Base-by-base conservation (phyloP, 192 early-diverging fungal species). In the Gonapodya sp. region DNA sequence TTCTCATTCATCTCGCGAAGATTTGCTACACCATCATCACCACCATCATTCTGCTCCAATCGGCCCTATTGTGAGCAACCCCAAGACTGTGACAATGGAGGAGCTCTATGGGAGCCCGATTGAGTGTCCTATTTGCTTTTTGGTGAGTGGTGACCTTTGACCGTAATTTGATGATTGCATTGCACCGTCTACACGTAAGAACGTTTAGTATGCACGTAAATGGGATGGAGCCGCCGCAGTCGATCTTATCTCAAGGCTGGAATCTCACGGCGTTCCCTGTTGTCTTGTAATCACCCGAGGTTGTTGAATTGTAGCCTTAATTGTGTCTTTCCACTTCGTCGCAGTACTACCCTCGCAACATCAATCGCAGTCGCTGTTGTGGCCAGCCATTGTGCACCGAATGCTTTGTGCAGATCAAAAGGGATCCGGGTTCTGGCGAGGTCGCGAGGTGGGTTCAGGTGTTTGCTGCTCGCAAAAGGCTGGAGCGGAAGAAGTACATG, bases 311-410 rank as follows among this genome's bases (percentile, higher is more conserved):
- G 78, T 46, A 1, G 72, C 35, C 33, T n/a, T 80, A 18, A 24
- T 35, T 78, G 74, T 24, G 8, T 2, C 75, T 34, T 18, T 14
- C 2, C 75, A 16, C 75, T 16, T 31, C 34, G 18, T 33, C 30
- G 73, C 82, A 94, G 91, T 96, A 93, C 85, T 97, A 97, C 82
- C 95, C 96, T 24, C 84, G 89, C 80, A 95, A 96, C 86, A 95
- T 95, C 86, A 98, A 98, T 86, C 91, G 93, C 83, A 94, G 96
- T 24, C 86, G 93, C 35, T 98, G 96, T 86, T 98, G 96, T 87
- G 93, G 94, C 83, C 93, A 97, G 82, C 96, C 96, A 2, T 94
- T 98, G 80, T 98, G 96, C 87, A 96, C 96, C 14, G 96, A 98
- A 82, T 98, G 96, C 83, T 98, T 98, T 89, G 93, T 97, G 72